Conservation (phyloP, 306 rosid species). For the Cicer bijugum region DNA sequence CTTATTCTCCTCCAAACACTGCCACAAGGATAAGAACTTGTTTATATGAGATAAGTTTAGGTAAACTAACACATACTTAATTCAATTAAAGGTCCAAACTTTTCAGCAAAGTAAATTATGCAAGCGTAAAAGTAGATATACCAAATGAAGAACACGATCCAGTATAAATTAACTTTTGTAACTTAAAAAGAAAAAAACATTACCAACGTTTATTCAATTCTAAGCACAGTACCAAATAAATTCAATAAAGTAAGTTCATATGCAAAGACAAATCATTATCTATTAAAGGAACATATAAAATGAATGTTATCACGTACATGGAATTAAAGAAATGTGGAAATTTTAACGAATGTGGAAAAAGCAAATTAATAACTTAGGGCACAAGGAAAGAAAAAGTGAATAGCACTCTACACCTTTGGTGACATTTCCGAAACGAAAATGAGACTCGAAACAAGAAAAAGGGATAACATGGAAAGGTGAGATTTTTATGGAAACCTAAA, state of each 20-base stretch:
- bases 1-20: conserved; percentile 65
- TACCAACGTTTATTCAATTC: not conserved
- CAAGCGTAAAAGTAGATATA: conserved; percentile 17
- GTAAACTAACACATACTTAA: not conserved
- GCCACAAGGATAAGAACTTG: conserved; percentile 47
- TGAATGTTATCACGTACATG: not conserved
- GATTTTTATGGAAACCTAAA: conserved; percentile 26
- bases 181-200: no score
- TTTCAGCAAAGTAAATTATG: conserved; percentile 22
- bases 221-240: not conserved
- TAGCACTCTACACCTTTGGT: conserved; percentile 11
- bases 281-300: not conserved
- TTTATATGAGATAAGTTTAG: conserved; percentile 1
- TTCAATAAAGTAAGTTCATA: not conserved
- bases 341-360: not conserved
- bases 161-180: no score
- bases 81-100: conserved; percentile 31
- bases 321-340: not conserved
- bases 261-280: not conserved
- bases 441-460: not conserved
- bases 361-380: conserved; percentile 46
- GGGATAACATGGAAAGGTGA: conserved; percentile 4
- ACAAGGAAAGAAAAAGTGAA: conserved; percentile 47
- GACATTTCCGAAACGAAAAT: conserved; percentile 4
- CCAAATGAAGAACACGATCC: not conserved